A percentile compares a stretch with the other conserved stretches of the same genome.
These are phyloP conservation scores for Termitomyces sp. DNA, from an alignment of 768 basidiomycete species.

Conservation along the genomic window DNA sequence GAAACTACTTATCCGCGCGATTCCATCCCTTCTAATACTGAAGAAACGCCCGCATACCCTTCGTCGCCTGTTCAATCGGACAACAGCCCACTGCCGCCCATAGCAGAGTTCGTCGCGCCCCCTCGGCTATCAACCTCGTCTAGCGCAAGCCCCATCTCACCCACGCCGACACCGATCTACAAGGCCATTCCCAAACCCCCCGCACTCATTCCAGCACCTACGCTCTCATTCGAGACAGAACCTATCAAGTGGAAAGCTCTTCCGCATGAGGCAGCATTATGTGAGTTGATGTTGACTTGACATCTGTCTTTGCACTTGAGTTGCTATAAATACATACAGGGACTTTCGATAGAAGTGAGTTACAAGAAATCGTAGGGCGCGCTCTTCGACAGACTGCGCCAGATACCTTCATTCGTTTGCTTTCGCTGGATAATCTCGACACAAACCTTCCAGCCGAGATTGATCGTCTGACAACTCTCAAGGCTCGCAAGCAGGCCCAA, in stretches of 20 bases:
- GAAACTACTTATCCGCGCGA: constrained; percentile 11
- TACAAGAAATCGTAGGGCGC: constrained; percentile 67
- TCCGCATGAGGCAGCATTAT: constrained; percentile 61
- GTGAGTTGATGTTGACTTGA: constrained; percentile 27
- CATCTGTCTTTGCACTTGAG: neutral
- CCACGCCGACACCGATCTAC: neutral
- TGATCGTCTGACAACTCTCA: constrained; percentile 48
- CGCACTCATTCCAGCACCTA: constrained; percentile 41
- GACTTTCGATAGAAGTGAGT: constrained; percentile 55
- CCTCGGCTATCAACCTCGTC: constrained; percentile 1
- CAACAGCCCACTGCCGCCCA: constrained; percentile 1
- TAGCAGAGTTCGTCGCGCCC: constrained; percentile 5
- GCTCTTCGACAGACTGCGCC: constrained; percentile 65
- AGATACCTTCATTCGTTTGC: constrained; percentile 66
- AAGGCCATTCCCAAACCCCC: constrained; percentile 19
- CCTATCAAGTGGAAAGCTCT: constrained; percentile 65
- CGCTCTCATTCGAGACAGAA: constrained; percentile 49
- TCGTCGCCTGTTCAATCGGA: constrained; percentile 10
- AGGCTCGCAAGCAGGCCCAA: constrained; percentile 51
- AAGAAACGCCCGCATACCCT: constrained; percentile 13
- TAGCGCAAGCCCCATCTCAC: neutral
- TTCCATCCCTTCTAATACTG: constrained; percentile 10
- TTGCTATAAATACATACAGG: constrained; percentile 22
- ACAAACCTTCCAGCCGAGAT: constrained; percentile 51
- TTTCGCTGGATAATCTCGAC: constrained; percentile 59